Base-by-base conservation (phyloP, 73 alveolate species). In the Paraurostyla sp. region DNA sequence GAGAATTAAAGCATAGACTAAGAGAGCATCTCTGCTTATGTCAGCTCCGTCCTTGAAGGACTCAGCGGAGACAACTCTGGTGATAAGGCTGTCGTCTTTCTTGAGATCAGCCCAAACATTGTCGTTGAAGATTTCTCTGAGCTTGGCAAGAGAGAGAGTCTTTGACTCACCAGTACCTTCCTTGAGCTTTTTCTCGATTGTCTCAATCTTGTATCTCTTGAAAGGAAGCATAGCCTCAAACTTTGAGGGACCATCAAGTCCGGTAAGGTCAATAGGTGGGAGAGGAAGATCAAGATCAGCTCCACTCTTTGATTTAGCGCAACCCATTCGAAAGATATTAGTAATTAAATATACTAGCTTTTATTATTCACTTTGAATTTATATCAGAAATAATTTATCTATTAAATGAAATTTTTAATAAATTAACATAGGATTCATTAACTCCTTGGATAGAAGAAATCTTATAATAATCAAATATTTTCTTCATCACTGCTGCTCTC, bases 131-230 rank as follows among this genome's bases (percentile, higher is more conserved):
- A 25, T n/a, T 18, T 32, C 58, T 65, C 58, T 65, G 42, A 65
- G 25, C 41, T 65, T 9, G 36, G 56, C 38, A 38, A 65, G 58
- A 36, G 82, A 4, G 58, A 65, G 9, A 20, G 40, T 25, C 58
- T 65, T 65, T 56, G 6, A 15, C 22, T 32, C 82, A 65, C 82
- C 82, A 22, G 82, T 22, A 16, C 25, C 46, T 4, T 23, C 9
- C 82, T 65, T 65, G 50, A 65, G 42, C 23, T 65, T 65, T 1
- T 9, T 18, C 41, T 65, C 82, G 32, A 65, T n/a, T 56, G 25
- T 25, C 3, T 65, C 82, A 38, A 65, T n/a, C 82, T 65, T 65
- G 82, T 7, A 15, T 65, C 82, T 65, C 82, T 65, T 65, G 82
- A 65, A 65, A 38, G 82, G 54, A 1, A 65, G 36, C 40, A 65